Base-by-base conservation (phyloP, 2,329 filamentous ascomycete species). In the Alternaria triticina region DNA sequence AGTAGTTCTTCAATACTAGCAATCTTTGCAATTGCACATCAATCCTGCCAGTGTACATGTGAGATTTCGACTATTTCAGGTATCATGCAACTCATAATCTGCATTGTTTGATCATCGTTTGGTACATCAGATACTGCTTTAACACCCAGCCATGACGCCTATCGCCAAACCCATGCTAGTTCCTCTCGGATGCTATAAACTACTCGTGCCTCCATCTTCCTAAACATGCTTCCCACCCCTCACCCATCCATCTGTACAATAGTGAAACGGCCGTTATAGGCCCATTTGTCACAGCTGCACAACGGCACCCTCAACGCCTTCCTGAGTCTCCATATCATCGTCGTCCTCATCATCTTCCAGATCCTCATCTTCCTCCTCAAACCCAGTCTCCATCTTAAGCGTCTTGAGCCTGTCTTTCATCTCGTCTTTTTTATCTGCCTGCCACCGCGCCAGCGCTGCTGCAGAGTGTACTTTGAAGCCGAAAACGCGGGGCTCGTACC, bases 391-490 rank as follows among this genome's bases (percentile, higher is more conserved):
- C 13, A 97, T 86, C 30, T 84, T 84, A 33, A 83, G 81, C 65
- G 90, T 89, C 70, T 90, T 86, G 67, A 99, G 84, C 45, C 94
- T 86, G 57, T 89, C 86, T 73, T 93, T 90, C 91, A 97, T 93
- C 50, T 94, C 89, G 59, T 95, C 91, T 64, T 94, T 87, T 77
- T 92, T 88, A 47, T 85, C 86, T 76, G 92, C 90, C 82, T 99
- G 96, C 96, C 96, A 99, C 74, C 96, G 88, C 70, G 94, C 89
- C 70, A 99, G 84, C 4, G 95, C 90, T 1, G 96, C 95, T 15
- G 91, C 88, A 5, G 94, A 92, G 82, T 99, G 96, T 6, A 99
- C 94, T 76, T 93, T 93, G 86, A 99, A 99, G 33, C 96, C 96
- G 80, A 96, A 99, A 64, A 97, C 91, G 62, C 92, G 89, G 23